Percentiles rank a stretch among this genome's conserved stretches.
Conservation (phyloP, 2,329 filamentous ascomycete genomes). For the Macroventuria anomochaeta region DNA sequence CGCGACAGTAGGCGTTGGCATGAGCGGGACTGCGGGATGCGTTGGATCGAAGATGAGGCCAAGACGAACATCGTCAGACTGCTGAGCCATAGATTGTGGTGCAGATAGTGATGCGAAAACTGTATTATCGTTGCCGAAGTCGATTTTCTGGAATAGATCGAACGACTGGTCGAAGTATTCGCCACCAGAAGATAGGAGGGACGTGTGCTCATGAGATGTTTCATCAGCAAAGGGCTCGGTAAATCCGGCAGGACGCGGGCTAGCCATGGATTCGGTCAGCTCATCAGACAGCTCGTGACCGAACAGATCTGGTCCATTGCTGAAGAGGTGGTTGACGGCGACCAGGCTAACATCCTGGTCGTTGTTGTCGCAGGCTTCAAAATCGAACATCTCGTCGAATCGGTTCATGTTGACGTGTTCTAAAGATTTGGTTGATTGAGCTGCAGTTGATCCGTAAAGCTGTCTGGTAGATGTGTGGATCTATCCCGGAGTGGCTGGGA, state of each 20-base stretch:
- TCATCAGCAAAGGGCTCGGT: not conserved
- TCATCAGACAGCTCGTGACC: not conserved
- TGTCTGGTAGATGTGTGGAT: no score
- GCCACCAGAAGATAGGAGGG: not conserved
- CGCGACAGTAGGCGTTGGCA: not conserved
- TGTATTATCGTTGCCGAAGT: not conserved
- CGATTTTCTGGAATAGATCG: not conserved
- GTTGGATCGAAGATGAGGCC: not conserved
- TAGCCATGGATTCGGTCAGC: not conserved
- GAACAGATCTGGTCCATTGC: constrained; percentile 1
- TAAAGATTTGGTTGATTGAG: no score
- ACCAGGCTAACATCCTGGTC: not conserved
- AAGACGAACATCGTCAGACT: not conserved
- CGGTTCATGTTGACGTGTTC: not conserved
- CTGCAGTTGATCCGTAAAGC: no score
- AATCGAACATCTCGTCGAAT: not conserved
- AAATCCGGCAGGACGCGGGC: not conserved
- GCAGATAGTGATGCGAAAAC: not conserved
- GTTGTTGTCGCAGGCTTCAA: not conserved
- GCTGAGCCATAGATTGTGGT: not conserved
- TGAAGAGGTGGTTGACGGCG: constrained; percentile 1
- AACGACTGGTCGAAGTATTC: not conserved
- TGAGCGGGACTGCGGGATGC: not conserved
- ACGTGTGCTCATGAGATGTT: not conserved
- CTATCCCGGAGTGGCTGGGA: no score